Percentiles rank a stretch among this genome's conserved stretches.
Evolutionary conservation across 345 rosid genomes (phyloP).

Genomic region (Brassica rapa): DNA sequence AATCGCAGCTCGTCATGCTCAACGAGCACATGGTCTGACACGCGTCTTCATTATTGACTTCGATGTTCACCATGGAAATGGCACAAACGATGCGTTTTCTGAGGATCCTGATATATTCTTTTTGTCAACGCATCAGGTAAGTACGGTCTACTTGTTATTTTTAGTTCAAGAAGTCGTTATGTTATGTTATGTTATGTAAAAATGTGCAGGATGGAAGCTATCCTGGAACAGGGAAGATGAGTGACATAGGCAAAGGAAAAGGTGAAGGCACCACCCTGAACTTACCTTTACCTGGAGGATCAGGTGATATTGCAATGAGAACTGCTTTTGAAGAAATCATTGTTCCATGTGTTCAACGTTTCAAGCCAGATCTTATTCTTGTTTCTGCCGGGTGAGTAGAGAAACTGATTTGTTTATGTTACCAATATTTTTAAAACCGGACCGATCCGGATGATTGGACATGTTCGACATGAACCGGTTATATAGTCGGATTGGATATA

Average conservation of each 20-base stretch:
- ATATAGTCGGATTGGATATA: too few species aligned
- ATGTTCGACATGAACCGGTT: too few species aligned
- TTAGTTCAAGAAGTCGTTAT: neutral
- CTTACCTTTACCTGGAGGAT: slow-evolving; percentile 92
- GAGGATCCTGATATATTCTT: slow-evolving; percentile 91
- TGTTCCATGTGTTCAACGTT: slow-evolving; percentile 82
- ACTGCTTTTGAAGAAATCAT: slow-evolving; percentile 80
- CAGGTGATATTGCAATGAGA: slow-evolving; percentile 88
- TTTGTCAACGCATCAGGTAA: slow-evolving; percentile 92
- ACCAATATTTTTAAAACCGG: too few species aligned
- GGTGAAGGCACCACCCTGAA: slow-evolving; percentile 92
- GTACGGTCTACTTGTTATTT: neutral
- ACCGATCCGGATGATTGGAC: too few species aligned
- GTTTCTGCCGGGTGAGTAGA: slow-evolving; percentile 92
- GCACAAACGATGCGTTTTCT: slow-evolving; percentile 82
- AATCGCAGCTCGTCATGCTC: slow-evolving; percentile 92
- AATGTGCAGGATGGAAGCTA: slow-evolving; percentile 78
- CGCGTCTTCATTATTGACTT: slow-evolving; percentile 85
- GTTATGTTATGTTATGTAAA: neutral
- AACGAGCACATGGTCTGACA: slow-evolving; percentile 64
- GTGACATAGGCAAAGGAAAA: slow-evolving; percentile 72
- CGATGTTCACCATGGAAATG: slow-evolving; percentile 97
- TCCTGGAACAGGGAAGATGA: slow-evolving; percentile 85
- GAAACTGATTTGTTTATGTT: neutral
- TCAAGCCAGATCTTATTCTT: slow-evolving; percentile 89